These are phyloP conservation scores for Camptophora hylomeconis DNA, from an alignment of 2,329 filamentous ascomycete genomes.

Conservation along the genomic window DNA sequence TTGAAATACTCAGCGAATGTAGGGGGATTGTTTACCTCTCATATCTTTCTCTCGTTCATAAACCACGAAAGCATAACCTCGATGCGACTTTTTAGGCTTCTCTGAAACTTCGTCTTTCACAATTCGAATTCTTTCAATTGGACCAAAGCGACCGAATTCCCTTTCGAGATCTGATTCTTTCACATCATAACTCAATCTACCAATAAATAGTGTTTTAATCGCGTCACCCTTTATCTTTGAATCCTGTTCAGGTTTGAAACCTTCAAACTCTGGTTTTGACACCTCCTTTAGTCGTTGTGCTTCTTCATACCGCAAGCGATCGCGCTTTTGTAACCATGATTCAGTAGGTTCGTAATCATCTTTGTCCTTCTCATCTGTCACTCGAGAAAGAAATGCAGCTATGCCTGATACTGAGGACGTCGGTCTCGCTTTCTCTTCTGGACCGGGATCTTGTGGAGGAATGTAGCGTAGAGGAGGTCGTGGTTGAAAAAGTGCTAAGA, in stretches of 20 bases:
- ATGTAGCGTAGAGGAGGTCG: conserved; percentile 85
- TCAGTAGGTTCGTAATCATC: conserved; percentile 71
- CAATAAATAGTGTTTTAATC: conserved; percentile 89
- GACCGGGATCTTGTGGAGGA: conserved; percentile 66
- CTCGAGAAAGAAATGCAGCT: conserved; percentile 58
- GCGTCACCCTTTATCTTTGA: conserved; percentile 83
- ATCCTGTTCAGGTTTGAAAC: conserved; percentile 70
- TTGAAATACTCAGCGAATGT: conserved; percentile 12
- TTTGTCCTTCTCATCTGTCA: conserved; percentile 66
- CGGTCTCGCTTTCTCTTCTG: conserved; percentile 55
- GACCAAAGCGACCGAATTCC: conserved; percentile 86
- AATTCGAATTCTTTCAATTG: conserved; percentile 88
- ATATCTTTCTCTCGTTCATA: conserved; percentile 97
- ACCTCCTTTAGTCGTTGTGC: conserved; percentile 49
- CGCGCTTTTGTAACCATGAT: conserved; percentile 80
- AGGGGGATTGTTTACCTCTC: conserved; percentile 62
- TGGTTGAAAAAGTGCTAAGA: conserved; percentile 88
- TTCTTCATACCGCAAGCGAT: conserved; percentile 73
- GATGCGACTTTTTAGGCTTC: conserved; percentile 69
- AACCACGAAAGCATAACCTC: conserved; percentile 91
- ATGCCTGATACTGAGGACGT: conserved; percentile 62
- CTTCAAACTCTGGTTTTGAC: conserved; percentile 48
- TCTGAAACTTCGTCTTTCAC: conserved; percentile 66
- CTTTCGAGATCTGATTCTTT: conserved; percentile 82
- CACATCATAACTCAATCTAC: conserved; percentile 76